Evolutionary conservation across 257 asterid species (phyloP), one percentile per base, ranked within the genome.

Genomic region (Jaltomata sinuosa): DNA sequence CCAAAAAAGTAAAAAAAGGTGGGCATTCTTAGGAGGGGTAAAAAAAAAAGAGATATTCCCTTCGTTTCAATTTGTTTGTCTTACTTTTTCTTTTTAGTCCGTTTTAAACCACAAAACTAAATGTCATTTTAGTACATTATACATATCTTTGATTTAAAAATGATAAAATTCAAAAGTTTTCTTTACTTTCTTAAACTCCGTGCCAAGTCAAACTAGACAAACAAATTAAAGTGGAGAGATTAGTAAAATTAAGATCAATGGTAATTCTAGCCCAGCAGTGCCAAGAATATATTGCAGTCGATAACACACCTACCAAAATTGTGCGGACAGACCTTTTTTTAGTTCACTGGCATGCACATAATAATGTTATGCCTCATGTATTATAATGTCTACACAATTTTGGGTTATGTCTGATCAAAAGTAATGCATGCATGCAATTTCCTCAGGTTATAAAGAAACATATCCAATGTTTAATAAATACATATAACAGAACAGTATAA

Each of bases 271-370:
- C n/a, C 36, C 6, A 42, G 32, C 19, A 40, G 12, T 42, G 21
- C n/a, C 36, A 72, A 42, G 19, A 71, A 40, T 40, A n/a, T 12
- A 72, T 27, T 81, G 83, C 69, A 81, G 36, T 15, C 80, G 61
- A 85, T 84, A 79, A 50, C 53, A 45, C 50, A 83, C 57, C 83
- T 84, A 57, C 91, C 81, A 22, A 86, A 84, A 86, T 14, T 80
- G 80, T 14, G 15, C 15, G 57, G 38, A 42, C 57, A 74, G 7
- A 25, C 8, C 38, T 22, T 74, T 62, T 25, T 21, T 21, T 11
- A 21, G 32, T 71, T 38, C 21, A 6, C 21, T 42, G 11, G n/a
- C 52, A 71, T 38, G 79, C 22, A 65, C 54, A 40, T n/a, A 74
- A 72, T 22, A 40, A 72, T 72, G 36, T 72, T n/a, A 6, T 38